These are phyloP conservation scores for Kurtzmaniella quercitrusa DNA, from an alignment of 1,139 yeast species.

Conservation along the genomic window DNA sequence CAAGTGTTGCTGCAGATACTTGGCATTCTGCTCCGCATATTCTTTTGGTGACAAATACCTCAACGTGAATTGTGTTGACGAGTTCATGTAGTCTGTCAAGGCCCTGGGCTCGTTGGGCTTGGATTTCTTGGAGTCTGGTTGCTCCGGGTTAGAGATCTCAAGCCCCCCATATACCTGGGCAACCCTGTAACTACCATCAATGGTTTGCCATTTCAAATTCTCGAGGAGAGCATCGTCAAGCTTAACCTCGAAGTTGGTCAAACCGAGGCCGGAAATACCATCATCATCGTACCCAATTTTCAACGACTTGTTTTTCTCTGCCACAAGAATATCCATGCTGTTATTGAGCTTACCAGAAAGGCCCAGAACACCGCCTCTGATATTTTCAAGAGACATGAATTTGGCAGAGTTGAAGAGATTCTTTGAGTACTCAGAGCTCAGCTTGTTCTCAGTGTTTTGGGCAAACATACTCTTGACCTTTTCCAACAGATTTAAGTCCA, in stretches of 20 bases:
- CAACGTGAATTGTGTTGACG: conserved; percentile 35
- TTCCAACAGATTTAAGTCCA: conserved; percentile 24
- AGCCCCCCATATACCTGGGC: conserved; percentile 80
- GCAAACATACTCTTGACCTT: conserved; percentile 26
- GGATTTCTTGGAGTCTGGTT: conserved; percentile 10
- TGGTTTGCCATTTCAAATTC: conserved; percentile 75
- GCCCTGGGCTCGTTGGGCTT: conserved; percentile 16
- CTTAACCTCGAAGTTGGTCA: conserved; percentile 67
- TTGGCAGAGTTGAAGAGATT: conserved; percentile 22
- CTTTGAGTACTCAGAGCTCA: conserved; percentile 20
- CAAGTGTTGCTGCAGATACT: conserved; percentile 3
- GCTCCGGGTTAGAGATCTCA: conserved; percentile 31
- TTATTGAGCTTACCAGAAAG: conserved; percentile 13
- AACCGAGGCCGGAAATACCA: conserved; percentile 25
- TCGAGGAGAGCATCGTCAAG: conserved; percentile 65
- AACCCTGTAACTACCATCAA: conserved; percentile 74
- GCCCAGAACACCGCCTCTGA: conserved; percentile 28
- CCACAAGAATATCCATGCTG: conserved; percentile 28
- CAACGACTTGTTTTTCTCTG: conserved; percentile 38
- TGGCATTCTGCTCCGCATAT: conserved; percentile 1
- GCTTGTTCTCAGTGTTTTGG: conserved; percentile 29
- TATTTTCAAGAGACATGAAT: conserved; percentile 29
- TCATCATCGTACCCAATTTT: conserved; percentile 51
- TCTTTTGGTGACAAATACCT: conserved; percentile 19
- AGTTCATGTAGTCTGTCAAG: conserved; percentile 27